Evolutionary conservation across 1,284 basidiomycete species (phyloP).

Genomic region (Xerocomus amazonicus): DNA sequence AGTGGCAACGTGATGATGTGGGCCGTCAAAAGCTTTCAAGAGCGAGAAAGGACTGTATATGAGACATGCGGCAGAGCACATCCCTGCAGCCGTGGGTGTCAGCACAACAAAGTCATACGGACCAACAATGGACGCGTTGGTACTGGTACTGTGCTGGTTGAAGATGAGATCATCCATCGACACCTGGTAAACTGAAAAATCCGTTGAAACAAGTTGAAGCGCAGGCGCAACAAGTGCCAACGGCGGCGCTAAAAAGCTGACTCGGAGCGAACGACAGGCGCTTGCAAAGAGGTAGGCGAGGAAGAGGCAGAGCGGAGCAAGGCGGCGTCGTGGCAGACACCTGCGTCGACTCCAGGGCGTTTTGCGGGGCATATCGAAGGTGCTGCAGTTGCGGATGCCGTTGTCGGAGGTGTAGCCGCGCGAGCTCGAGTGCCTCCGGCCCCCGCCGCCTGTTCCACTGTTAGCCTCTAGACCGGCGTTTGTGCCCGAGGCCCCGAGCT

Average conservation of each 20-base stretch:
- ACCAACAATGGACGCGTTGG: too few species aligned
- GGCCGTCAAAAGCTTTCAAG: too few species aligned
- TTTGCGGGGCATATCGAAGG: conserved; percentile 37
- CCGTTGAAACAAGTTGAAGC: conserved; percentile 65
- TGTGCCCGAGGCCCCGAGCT: too few species aligned
- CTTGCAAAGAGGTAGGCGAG: conserved; percentile 80
- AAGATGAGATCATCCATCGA: too few species aligned
- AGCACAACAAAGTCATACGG: too few species aligned
- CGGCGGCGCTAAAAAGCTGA: conserved; percentile 66
- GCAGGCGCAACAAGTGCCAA: conserved; percentile 29
- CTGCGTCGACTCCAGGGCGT: conserved; percentile 34
- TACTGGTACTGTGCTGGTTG: too few species aligned
- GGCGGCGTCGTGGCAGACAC: conserved; percentile 47
- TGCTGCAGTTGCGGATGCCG: conserved; percentile 26
- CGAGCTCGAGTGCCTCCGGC: conserved; percentile 32
- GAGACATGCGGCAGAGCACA: too few species aligned
- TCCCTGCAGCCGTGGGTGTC: too few species aligned
- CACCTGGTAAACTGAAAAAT: conserved; percentile 83
- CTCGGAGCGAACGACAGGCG: conserved; percentile 89
- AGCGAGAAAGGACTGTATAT: too few species aligned
- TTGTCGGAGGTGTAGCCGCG: conserved; percentile 23
- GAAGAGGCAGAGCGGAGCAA: conserved; percentile 76
- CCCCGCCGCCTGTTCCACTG: conserved; percentile 35
- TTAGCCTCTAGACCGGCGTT: conserved; percentile 26
- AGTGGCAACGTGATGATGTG: too few species aligned